Evolutionary conservation across 768 basidiomycete genomes (phyloP), one percentile per base, ranked within the genome.

Genomic region (Boletus rubropictus): DNA sequence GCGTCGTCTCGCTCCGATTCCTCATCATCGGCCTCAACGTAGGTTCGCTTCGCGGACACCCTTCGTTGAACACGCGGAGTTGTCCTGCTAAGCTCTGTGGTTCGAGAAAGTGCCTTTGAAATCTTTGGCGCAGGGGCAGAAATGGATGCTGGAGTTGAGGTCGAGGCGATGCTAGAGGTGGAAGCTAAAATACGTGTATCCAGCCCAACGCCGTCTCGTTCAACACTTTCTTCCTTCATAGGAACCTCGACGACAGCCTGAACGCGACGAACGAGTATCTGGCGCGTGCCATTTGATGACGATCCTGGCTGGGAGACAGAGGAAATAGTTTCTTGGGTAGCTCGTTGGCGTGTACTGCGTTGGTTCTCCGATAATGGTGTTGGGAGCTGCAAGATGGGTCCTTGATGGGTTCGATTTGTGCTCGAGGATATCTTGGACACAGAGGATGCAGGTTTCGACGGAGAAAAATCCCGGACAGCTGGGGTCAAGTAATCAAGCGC

Each of bases 161-260:
- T 43, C 7, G 56, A 50, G 9, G 54, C 32, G 5, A 36, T 9
- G 25, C 51, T 42, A 10, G 64, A 49, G 11, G 45, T n/a, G 28
- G 53, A 50, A n/a, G 42, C 21, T 12, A 64, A 50, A 18, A 42
- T 17, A 12, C 25, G 24, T 24, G 44, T 24, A 8, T 22, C 44
- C 15, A 7, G 7, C 21, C 43, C 47, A 8, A 50, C 10, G n/a
- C 25, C 66, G 6, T 73, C 72, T n/a, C 68, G 68, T 4, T 72
- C 69, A 2, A 68, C 69, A 3, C 78, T 80, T 61, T 86, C 84
- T 46, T 74, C 74, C 56, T 87, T 86, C 31, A 86, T 77, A 28
- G 75, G 70, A 1, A 86, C 68, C 17, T 86, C 72, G 6, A 77
- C 60, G 3, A 72, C 60, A 22, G 85, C 81, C 18, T 79, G 77